Percentiles rank a stretch among this genome's conserved stretches.
These are phyloP conservation scores for Arthroderma sp. DNA, from an alignment of 2,329 filamentous ascomycete species.

Conservation along the genomic window DNA sequence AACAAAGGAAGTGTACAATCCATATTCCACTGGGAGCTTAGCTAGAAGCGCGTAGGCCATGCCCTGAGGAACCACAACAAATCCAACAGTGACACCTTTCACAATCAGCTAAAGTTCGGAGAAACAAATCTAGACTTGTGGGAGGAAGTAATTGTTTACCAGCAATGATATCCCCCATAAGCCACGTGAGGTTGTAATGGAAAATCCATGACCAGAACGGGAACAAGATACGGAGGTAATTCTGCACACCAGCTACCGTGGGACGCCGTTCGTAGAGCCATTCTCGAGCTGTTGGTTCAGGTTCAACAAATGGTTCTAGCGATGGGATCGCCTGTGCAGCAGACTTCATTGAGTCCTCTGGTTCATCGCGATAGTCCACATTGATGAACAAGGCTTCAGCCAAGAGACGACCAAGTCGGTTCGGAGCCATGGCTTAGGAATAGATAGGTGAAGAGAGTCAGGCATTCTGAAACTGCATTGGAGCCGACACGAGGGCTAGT, in stretches of 20 bases:
- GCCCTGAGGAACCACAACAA: slow-evolving; percentile 49
- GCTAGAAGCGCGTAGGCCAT: slow-evolving; percentile 52
- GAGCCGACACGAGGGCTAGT: too few species aligned
- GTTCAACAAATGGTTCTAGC: slow-evolving; percentile 14
- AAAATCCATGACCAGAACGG: slow-evolving; percentile 40
- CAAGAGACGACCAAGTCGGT: slow-evolving; percentile 4
- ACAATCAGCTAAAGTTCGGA: background rate
- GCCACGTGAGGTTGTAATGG: slow-evolving; percentile 38
- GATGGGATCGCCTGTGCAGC: slow-evolving; percentile 9
- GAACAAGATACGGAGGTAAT: slow-evolving; percentile 24
- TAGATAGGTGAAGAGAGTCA: background rate
- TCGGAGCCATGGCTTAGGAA: slow-evolving; percentile 4
- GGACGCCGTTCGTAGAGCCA: slow-evolving; percentile 7
- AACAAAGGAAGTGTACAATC: slow-evolving; percentile 47
- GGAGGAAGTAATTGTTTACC: slow-evolving; percentile 11
- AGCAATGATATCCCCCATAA: slow-evolving; percentile 35
- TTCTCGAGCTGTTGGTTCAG: slow-evolving; percentile 11
- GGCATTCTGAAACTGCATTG: too few species aligned
- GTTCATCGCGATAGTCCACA: slow-evolving; percentile 9
- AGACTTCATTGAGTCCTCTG: slow-evolving; percentile 7
- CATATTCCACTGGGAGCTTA: slow-evolving; percentile 47
- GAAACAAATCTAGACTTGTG: background rate
- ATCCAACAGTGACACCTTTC: slow-evolving; percentile 28
- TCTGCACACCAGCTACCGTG: slow-evolving; percentile 1
- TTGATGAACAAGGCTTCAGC: slow-evolving; percentile 6